These are phyloP conservation scores for Begonia masoniana DNA, from an alignment of 306 rosid species.

Conservation along the genomic window DNA sequence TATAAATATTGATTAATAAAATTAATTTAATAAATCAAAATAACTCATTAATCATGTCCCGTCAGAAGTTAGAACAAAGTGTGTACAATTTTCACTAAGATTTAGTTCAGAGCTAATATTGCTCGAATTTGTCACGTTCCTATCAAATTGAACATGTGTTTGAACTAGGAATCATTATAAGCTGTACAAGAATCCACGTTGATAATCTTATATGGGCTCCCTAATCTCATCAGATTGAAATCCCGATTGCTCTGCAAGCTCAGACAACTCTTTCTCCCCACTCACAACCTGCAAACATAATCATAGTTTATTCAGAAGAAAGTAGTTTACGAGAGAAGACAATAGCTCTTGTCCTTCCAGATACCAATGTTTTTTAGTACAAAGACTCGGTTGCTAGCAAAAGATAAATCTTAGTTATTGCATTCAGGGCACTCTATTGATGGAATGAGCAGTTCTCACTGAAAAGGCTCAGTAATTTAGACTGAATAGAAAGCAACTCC, in stretches of 20 bases:
- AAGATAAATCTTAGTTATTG: neutral
- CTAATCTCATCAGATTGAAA: constrained; percentile 20
- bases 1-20: too few relatives aligned
- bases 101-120: too few relatives aligned
- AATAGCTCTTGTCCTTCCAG: neutral
- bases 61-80: too few relatives aligned
- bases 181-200: too few relatives aligned
- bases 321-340: neutral
- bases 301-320: constrained; percentile 11
- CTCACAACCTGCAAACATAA: constrained; percentile 42
- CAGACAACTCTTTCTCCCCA: constrained; percentile 51
- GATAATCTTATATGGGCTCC: too few relatives aligned
- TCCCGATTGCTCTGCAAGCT: constrained; percentile 55
- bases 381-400: too few relatives aligned
- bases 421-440: neutral
- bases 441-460: neutral
- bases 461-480: neutral
- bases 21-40: too few relatives aligned
- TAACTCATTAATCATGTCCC: too few relatives aligned
- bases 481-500: neutral
- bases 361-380: neutral
- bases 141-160: too few relatives aligned
- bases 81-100: too few relatives aligned
- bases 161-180: too few relatives aligned
- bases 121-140: too few relatives aligned